Percentiles rank a stretch among this genome's conserved stretches.
phyloP scores from a whole-genome alignment of 2,329 filamentous ascomycete species.

The Acarospora socialis region DNA sequence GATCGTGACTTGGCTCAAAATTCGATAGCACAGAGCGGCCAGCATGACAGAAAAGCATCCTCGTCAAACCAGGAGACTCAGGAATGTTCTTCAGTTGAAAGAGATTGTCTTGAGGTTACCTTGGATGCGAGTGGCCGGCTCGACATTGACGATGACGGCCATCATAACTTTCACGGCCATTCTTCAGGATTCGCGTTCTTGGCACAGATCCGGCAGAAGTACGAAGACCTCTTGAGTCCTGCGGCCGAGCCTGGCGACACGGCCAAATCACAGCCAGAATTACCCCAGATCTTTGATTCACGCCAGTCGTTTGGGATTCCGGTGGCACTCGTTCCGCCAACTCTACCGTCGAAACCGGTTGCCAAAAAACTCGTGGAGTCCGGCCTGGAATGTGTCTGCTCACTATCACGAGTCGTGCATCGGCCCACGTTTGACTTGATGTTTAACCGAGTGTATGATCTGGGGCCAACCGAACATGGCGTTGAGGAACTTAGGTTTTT shows the following conservation, averaged over 20 bases:
- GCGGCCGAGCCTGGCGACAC: neutral
- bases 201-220: too few species aligned
- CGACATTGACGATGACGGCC: neutral
- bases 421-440: neutral
- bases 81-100: neutral
- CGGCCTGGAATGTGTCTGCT: neutral
- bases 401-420: neutral
- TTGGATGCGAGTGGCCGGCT: neutral
- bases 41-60: neutral
- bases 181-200: too few species aligned
- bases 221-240: too few species aligned
- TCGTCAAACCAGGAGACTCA: neutral
- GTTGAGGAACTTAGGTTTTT: constrained; percentile 33
- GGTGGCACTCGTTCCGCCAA: too few species aligned
- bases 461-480: constrained; percentile 26
- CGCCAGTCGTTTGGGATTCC: too few species aligned
- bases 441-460: neutral
- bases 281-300: neutral
- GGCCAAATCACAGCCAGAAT: neutral
- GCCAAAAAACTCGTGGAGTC: neutral
- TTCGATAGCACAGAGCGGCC: neutral
- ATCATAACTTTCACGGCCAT: too few species aligned
- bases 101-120: neutral
- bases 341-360: neutral
- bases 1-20: neutral